Evolutionary conservation across 2,329 filamentous ascomycete species (phyloP), one percentile per base, ranked within the genome.

Genomic region (Aspergillus neoniger): DNA sequence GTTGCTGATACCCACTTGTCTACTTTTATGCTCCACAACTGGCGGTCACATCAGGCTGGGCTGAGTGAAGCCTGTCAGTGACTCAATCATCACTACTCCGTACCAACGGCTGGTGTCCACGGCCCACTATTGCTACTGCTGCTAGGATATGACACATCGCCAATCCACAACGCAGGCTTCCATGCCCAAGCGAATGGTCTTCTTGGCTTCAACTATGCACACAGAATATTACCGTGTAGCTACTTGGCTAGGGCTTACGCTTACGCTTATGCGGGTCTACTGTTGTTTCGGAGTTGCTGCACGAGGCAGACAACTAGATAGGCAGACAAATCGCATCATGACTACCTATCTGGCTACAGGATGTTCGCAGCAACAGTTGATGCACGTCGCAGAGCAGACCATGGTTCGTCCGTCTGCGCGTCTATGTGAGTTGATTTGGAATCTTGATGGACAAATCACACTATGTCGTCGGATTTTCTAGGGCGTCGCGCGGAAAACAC

Each of bases 131-230:
- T 32, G 25, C 25, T 50, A 32, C 47, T 30, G 17, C 7, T 50
- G 25, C 25, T 50, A 28, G 23, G n/a, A 50, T 50, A 50, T 50
- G 47, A 50, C 47, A 50, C 47, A 50, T 50, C 47, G 47, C 47
- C n/a, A 49, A n/a, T n/a, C 47, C 47, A 32, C 47, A 17, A 12
- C 47, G 15, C 9, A 14, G 32, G 47, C 25, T 10, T 28, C 30
- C 7, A 50, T 30, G n/a, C 25, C 23, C 47, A 50, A 32, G 32
- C 19, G 47, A 23, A 21, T 21, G 15, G 9, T 19, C 41, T 3
- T 10, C 44, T 17, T 15, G 44, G 14, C 12, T 15, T 49, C 6
- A 43, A 43, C 12, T 6, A 15, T 19, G 8, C n/a, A 21, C 7
- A 23, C 14, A 44, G 10, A 23, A 44, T 23, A 6, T 2, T 30